Base-by-base conservation (phyloP, 805 yeast species). In the Hemisphaericaspora nanyangensis region DNA sequence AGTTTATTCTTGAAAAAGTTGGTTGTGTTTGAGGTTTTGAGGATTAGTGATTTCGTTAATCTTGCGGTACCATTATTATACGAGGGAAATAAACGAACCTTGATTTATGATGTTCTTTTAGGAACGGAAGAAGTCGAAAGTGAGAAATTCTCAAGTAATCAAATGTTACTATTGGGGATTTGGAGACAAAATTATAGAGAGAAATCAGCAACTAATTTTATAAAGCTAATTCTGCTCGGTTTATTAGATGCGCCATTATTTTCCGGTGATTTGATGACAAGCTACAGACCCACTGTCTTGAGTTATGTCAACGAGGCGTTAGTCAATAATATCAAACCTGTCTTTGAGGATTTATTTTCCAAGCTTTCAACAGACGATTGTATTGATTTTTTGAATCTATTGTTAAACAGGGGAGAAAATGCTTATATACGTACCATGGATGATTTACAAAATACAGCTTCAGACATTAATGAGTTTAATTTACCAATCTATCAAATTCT, bases 401-500 rank as follows among this genome's bases (percentile, higher is more conserved):
- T 58, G 7, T 31, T 53, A 33, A 19, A 28, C 3, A 27, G 25
- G 10, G 26, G 29, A 3, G 20, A 35, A 8, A 17, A 27, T 7
- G n/a, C 25, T 10, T 17, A 10, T 39, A 32, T 38, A 16, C 34
- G 35, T 13, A 13, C 37, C 3, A 26, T 43, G 6, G 32, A 42
- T 3, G 61, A 60, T 24, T 43, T 63, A 10, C 32, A 33, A n/a
- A 33, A 36, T 5, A 17, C 47, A 17, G 40, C 52, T 3, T 12
- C 29, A 7, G 22, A 34, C 1, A 50, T 56, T 4, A 57, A 63
- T 36, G 73, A 65, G 38, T 67, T 67, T 43, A 63, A 60, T 34
- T 46, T 68, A 17, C 64, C 69, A 1, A 43, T 60, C 6, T 50
- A 46, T 30, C 73, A 68, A 35, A 39, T 61, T 6, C 38, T 64